phyloP scores from a whole-genome alignment of 2,329 filamentous ascomycete species.

The Stachybotrys chartarum region DNA sequence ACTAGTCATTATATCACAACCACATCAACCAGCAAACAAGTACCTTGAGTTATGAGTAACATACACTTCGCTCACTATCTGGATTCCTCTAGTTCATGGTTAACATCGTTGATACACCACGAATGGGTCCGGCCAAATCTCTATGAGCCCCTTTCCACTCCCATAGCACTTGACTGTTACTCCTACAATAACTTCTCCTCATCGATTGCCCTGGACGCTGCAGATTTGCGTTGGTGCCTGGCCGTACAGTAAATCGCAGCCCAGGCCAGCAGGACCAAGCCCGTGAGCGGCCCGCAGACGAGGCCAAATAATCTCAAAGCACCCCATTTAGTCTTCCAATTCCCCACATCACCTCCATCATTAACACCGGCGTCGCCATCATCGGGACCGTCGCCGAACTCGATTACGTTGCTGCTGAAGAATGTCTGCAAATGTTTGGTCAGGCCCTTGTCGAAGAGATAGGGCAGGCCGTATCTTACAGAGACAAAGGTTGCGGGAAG shows the following conservation, averaged over 20 bases:
- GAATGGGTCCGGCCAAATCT: too few relatives aligned
- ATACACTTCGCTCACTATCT: too few relatives aligned
- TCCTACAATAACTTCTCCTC: neutral
- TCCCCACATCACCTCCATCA: neutral
- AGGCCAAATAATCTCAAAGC: neutral
- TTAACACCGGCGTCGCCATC: neutral
- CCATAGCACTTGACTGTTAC: too few relatives aligned
- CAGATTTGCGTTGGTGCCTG: neutral
- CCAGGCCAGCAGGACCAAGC: neutral
- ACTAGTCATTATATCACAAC: too few relatives aligned
- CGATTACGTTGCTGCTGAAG: conserved; percentile 15
- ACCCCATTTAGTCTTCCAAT: neutral
- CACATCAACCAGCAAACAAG: too few relatives aligned
- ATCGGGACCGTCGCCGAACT: neutral
- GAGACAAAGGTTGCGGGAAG: conserved; percentile 21
- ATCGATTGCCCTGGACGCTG: neutral
- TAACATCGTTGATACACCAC: too few relatives aligned
- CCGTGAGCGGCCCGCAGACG: neutral
- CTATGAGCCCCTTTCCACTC: too few relatives aligned
- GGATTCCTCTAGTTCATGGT: too few relatives aligned
- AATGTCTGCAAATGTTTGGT: conserved; percentile 14
- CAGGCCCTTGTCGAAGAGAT: conserved; percentile 5
- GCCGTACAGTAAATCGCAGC: neutral
- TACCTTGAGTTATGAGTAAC: too few relatives aligned
- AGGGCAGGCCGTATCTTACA: conserved; percentile 11